Percentiles rank a stretch among this genome's conserved stretches.
These are phyloP conservation scores for Leccinum variabile DNA, from an alignment of 1,284 basidiomycete species.

Conservation along the genomic window DNA sequence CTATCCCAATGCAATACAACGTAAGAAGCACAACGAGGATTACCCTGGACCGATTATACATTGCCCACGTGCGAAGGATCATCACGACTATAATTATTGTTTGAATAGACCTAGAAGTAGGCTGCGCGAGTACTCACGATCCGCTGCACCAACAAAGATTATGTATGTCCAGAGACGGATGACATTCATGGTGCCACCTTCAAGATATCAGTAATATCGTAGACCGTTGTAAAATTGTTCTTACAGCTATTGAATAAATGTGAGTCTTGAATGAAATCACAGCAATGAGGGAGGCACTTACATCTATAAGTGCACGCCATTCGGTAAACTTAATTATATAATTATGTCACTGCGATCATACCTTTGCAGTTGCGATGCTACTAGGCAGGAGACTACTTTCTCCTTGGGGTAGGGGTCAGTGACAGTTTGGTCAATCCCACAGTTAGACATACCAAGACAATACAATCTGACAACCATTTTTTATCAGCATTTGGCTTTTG, in stretches of 20 bases:
- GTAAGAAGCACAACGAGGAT: not conserved
- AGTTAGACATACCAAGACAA: not conserved
- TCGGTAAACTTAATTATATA: not conserved
- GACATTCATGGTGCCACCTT: constrained; percentile 7
- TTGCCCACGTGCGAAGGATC: not conserved
- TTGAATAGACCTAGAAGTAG: not conserved
- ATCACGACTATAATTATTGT: not conserved
- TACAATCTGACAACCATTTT: not conserved
- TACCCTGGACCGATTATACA: not conserved
- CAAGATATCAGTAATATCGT: not conserved
- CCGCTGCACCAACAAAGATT: constrained; percentile 13
- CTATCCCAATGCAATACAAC: not conserved
- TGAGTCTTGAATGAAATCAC: not conserved
- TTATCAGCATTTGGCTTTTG: not conserved
- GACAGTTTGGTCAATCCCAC: not conserved
- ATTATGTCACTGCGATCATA: not conserved
- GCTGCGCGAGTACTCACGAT: constrained; percentile 6
- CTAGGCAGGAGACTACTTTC: not conserved
- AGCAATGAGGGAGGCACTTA: not conserved
- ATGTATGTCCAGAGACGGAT: not conserved
- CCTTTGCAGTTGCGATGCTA: not conserved
- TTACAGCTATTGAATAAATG: not conserved
- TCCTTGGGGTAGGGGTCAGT: not conserved
- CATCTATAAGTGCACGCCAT: not conserved
- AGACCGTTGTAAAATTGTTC: not conserved